phyloP scores from a whole-genome alignment of 1,284 basidiomycete genomes.

The Mycena citricolor region DNA sequence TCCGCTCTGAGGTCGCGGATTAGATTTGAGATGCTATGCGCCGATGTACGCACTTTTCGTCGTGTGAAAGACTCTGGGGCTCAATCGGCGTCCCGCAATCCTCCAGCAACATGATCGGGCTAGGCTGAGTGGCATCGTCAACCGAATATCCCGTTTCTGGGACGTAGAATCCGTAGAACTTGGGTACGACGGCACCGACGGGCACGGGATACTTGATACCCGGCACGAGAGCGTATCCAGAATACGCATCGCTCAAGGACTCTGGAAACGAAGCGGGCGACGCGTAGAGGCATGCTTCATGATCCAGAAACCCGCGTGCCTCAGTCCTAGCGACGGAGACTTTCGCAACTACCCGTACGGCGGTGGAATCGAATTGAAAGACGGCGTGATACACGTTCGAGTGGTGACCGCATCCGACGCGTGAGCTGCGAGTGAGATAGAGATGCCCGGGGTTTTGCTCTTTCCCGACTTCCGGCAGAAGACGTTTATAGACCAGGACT shows the following conservation, averaged over 20 bases:
- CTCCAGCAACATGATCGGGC: constrained; percentile 41
- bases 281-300: constrained; percentile 15
- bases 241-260: constrained; percentile 6
- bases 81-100: constrained; percentile 38
- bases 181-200: constrained; percentile 37
- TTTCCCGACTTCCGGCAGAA: constrained; percentile 2
- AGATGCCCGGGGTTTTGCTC: constrained; percentile 1
- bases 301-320: constrained; percentile 18
- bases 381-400: constrained; percentile 19
- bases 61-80: constrained; percentile 27
- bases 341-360: constrained; percentile 15
- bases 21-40: not conserved
- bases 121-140: constrained; percentile 13
- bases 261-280: constrained; percentile 1
- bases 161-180: constrained; percentile 43
- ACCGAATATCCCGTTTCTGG: constrained; percentile 22
- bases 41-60: constrained; percentile 26
- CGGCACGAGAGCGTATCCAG: constrained; percentile 13
- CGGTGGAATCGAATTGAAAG: not conserved
- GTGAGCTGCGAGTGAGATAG: constrained; percentile 17
- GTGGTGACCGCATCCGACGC: constrained; percentile 21
- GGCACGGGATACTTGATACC: constrained; percentile 31
- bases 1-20: constrained; percentile 31
- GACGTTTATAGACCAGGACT: constrained; percentile 7
- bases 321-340: constrained; percentile 18